A percentile compares a stretch with the other conserved stretches of the same genome.
Evolutionary conservation across 352 stramenopile species (phyloP).

Genomic region (Globisporangium radiosum): DNA sequence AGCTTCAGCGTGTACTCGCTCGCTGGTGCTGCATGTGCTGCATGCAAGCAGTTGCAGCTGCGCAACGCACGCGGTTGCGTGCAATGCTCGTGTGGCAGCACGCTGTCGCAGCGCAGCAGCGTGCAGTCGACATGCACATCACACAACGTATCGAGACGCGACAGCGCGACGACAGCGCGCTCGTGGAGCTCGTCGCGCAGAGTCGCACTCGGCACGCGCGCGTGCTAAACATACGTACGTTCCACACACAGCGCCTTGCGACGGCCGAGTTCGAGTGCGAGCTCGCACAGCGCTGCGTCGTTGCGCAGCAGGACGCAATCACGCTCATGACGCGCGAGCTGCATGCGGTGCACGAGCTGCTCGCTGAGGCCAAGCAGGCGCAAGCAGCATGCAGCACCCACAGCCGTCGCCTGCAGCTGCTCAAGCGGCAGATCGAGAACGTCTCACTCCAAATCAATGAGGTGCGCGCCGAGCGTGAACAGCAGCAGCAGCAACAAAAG

Average conservation of each 20-base stretch:
- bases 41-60: constrained; percentile 13
- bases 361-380: constrained; percentile 29
- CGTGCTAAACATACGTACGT: constrained; percentile 13
- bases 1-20: constrained; percentile 13
- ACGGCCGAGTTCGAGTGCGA: constrained; percentile 21
- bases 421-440: constrained; percentile 55
- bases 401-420: constrained; percentile 23
- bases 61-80: constrained; percentile 5
- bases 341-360: constrained; percentile 17
- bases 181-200: constrained; percentile 16
- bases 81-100: constrained; percentile 13
- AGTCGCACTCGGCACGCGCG: constrained; percentile 18
- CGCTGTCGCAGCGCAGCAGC: constrained; percentile 19
- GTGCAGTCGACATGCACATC: constrained; percentile 24
- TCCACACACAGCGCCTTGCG: constrained; percentile 17
- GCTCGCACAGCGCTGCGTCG: constrained; percentile 26
- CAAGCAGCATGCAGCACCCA: constrained; percentile 26
- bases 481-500: too few species aligned
- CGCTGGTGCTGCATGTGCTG: constrained; percentile 20
- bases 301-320: constrained; percentile 31
- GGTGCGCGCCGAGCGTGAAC: neutral
- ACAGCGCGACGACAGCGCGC: constrained; percentile 7
- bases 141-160: constrained; percentile 12
- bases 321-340: constrained; percentile 32
- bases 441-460: constrained; percentile 40